Percentiles rank a stretch among this genome's conserved stretches.
Conservation (phyloP, 1,284 basidiomycete species). For the Gymnopus androsaceus region DNA sequence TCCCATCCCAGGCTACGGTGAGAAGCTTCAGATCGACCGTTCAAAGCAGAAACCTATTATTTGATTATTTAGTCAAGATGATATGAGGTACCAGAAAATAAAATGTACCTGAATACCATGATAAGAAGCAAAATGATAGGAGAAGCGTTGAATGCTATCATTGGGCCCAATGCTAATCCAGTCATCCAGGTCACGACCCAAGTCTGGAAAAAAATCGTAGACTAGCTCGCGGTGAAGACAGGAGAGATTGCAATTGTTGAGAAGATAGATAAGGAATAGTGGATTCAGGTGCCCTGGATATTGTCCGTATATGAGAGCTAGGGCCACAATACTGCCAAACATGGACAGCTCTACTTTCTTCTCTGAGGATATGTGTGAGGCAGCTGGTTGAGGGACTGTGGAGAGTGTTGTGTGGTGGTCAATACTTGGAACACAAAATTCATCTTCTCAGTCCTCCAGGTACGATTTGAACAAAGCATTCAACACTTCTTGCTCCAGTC, state of each 20-base stretch:
- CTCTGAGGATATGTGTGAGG: background rate
- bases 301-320: background rate
- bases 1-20: background rate
- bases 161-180: background rate
- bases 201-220: background rate
- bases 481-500: background rate
- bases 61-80: background rate
- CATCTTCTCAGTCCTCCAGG: background rate
- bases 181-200: background rate
- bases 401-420: background rate
- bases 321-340: background rate
- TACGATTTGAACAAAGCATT: background rate
- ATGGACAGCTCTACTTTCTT: background rate
- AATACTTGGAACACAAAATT: background rate
- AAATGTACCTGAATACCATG: background rate
- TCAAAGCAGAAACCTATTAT: background rate
- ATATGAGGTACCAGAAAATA: background rate
- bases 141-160: background rate
- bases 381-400: background rate
- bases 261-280: background rate
- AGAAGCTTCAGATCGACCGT: background rate
- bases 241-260: background rate
- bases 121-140: background rate
- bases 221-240: background rate
- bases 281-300: background rate